These are phyloP conservation scores for Clarkia xantiana DNA, from an alignment of 345 rosid species.

Conservation along the genomic window DNA sequence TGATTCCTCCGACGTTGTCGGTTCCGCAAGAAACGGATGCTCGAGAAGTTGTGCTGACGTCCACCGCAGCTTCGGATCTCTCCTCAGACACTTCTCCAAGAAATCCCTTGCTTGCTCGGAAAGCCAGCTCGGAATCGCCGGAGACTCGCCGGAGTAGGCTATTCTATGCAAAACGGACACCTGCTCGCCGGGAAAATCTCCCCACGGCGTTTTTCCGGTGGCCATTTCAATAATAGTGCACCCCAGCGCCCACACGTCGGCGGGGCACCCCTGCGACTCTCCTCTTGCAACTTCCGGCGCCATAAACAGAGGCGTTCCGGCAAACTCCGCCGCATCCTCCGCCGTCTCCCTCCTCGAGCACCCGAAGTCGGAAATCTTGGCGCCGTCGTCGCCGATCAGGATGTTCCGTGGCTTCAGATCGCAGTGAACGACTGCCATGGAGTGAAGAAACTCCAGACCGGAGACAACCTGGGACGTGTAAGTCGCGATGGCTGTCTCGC, in stretches of 20 bases:
- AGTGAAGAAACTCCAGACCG: conserved; percentile 52
- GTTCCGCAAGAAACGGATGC: conserved; percentile 32
- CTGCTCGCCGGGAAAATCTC: conserved; percentile 15
- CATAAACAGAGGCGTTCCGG: conserved; percentile 66
- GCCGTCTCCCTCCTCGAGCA: conserved; percentile 35
- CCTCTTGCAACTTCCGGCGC: conserved; percentile 90
- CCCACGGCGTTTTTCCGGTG: conserved; percentile 42
- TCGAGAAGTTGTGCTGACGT: conserved; percentile 28
- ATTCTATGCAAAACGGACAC: conserved; percentile 30
- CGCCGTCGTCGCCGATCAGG: conserved; percentile 31
- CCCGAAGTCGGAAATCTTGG: conserved; percentile 61
- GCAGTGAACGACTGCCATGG: conserved; percentile 48
- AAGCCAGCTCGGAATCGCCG: conserved; percentile 31
- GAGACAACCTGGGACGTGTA: conserved; percentile 43
- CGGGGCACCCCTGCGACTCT: conserved; percentile 43
- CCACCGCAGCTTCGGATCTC: conserved; percentile 41
- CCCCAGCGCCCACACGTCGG: conserved; percentile 68
- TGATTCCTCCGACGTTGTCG: neutral
- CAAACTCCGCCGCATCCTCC: conserved; percentile 13
- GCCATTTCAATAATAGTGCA: conserved; percentile 71
- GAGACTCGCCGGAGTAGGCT: conserved; percentile 29
- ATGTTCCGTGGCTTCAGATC: conserved; percentile 61
- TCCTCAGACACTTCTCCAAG: conserved; percentile 38
- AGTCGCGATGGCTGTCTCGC: conserved; percentile 19
- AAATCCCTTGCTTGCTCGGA: conserved; percentile 46